These are phyloP conservation scores for Trichoderma reesei DNA, from an alignment of 495 filamentous ascomycete species.

Conservation along the genomic window DNA sequence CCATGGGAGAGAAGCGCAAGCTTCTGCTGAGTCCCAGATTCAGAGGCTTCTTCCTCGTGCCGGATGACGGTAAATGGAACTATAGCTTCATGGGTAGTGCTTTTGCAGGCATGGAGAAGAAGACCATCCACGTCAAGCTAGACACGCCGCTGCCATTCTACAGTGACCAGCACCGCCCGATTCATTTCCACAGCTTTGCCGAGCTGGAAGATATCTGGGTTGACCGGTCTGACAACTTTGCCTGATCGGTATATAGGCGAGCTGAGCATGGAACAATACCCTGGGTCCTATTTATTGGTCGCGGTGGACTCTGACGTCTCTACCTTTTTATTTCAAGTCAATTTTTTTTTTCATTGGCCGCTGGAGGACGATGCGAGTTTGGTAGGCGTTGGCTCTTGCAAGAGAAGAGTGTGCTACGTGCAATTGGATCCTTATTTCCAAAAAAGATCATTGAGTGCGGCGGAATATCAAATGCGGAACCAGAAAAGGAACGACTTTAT, in stretches of 20 bases:
- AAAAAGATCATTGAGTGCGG: neutral
- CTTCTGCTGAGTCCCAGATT: conserved; percentile 85
- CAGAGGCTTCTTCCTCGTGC: conserved; percentile 89
- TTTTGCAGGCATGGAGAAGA: conserved; percentile 83
- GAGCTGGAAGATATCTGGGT: conserved; percentile 88
- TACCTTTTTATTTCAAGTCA: too few species aligned
- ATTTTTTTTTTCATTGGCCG: neutral
- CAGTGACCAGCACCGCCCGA: conserved; percentile 79
- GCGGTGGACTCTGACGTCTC: too few species aligned
- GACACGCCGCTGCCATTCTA: conserved; percentile 90
- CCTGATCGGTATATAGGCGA: conserved; percentile 32
- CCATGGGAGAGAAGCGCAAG: conserved; percentile 93
- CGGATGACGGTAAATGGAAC: conserved; percentile 89
- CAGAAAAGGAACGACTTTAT: neutral
- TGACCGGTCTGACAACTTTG: conserved; percentile 79
- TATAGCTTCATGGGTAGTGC: conserved; percentile 94
- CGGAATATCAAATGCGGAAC: neutral
- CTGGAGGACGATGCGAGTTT: neutral
- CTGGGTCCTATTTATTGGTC: neutral
- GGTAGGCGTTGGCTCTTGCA: neutral
- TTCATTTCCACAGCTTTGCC: conserved; percentile 92
- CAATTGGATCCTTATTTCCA: neutral
- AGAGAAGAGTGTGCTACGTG: neutral
- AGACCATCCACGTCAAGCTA: conserved; percentile 79
- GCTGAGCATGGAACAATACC: neutral